These are phyloP conservation scores for Acanthamoeba healyi DNA, from an alignment of 208 protist genomes.

Conservation along the genomic window DNA sequence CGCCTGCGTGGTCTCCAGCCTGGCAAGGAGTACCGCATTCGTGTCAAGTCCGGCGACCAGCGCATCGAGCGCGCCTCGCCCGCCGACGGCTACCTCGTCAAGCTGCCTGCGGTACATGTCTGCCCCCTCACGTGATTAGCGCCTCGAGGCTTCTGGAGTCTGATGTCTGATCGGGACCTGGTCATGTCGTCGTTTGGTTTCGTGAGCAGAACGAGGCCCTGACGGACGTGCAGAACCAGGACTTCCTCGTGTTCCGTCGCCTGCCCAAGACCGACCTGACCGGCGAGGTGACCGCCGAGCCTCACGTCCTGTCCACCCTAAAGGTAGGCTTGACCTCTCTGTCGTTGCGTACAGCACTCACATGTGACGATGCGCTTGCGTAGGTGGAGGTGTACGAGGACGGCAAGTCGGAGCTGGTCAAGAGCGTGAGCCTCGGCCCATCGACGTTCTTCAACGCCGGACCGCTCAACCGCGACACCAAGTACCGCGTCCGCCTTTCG, in stretches of 20 bases:
- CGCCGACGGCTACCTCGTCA: neutral
- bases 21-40: conserved; percentile 53
- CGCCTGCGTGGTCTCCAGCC: conserved; percentile 59
- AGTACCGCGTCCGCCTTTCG: conserved; percentile 33
- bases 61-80: conserved; percentile 63
- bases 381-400: conserved; percentile 47
- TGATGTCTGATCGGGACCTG: no score
- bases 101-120: neutral
- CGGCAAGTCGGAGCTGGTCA: conserved; percentile 15
- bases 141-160: no score
- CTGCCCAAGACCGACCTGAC: conserved; percentile 52
- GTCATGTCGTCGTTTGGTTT: neutral
- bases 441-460: conserved; percentile 53
- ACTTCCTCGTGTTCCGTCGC: conserved; percentile 67
- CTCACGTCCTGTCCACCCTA: conserved; percentile 46
- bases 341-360: no score
- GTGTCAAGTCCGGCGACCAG: conserved; percentile 43
- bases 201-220: neutral
- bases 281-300: conserved; percentile 52
- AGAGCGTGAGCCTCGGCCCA: conserved; percentile 32
- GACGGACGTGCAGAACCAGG: neutral
- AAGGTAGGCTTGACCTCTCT: neutral
- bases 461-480: neutral
- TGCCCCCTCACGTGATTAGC: neutral
- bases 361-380: neutral